Conservation (phyloP, 495 filamentous ascomycete genomes). For the Tetracladium setigerum region DNA sequence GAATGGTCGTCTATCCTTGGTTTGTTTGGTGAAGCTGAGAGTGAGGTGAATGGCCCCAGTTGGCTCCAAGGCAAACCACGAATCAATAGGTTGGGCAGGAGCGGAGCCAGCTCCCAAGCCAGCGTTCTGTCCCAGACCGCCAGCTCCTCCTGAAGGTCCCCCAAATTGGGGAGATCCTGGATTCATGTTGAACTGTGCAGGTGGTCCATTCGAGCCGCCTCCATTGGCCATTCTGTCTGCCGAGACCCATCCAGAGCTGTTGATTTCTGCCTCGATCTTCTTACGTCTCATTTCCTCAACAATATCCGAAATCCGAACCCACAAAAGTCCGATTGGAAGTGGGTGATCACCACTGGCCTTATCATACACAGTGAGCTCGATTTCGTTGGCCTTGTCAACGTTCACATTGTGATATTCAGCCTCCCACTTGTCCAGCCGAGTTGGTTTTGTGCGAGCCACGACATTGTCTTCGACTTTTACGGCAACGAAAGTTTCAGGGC, state of each 20-base stretch:
- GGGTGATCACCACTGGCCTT: conserved; percentile 78
- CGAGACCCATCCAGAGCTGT: conserved; percentile 88
- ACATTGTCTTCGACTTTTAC: conserved; percentile 94
- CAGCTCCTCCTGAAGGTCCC: conserved; percentile 18
- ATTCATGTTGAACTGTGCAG: conserved; percentile 48
- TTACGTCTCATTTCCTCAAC: conserved; percentile 95
- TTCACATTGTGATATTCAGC: conserved; percentile 84
- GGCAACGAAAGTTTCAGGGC: conserved; percentile 89
- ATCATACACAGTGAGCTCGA: conserved; percentile 96
- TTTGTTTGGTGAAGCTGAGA: conserved; percentile 74
- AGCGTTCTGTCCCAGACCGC: not conserved
- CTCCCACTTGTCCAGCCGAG: conserved; percentile 82
- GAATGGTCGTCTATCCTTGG: conserved; percentile 52
- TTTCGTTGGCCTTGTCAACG: conserved; percentile 97
- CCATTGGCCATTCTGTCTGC: conserved; percentile 81
- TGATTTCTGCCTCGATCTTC: conserved; percentile 92
- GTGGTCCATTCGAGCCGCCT: conserved; percentile 33
- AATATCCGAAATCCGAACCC: conserved; percentile 95
- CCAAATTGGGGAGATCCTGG: conserved; percentile 35
- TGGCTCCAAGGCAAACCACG: conserved; percentile 95
- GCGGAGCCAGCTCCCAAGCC: conserved; percentile 4
- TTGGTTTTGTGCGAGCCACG: conserved; percentile 80
- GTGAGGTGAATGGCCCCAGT: conserved; percentile 82
- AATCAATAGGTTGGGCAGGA: conserved; percentile 64
- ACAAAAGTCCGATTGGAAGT: conserved; percentile 88